Conservation (phyloP, 2,329 filamentous ascomycete genomes). For the Pleochaeta shiraiana region DNA sequence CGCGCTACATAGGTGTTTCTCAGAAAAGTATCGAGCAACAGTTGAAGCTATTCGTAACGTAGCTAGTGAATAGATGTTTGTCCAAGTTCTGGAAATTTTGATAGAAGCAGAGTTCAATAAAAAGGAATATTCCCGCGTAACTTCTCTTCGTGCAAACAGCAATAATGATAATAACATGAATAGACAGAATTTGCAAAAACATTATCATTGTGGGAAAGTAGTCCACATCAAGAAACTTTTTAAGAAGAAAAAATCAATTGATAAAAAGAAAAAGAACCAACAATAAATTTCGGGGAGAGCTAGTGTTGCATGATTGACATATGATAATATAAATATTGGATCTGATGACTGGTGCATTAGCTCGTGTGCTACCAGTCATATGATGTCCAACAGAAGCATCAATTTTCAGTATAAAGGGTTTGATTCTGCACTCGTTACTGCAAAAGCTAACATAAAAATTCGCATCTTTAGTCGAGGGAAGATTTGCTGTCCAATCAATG, state of each 20-base stretch:
- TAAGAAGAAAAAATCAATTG: not conserved
- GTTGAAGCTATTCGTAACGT: not conserved
- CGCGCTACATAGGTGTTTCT: not conserved
- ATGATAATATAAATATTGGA: not conserved
- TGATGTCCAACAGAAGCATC: not conserved
- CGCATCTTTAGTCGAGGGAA: not conserved
- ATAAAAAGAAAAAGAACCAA: not conserved
- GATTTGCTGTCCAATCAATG: constrained; percentile 1
- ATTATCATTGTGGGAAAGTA: not conserved
- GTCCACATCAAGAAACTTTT: not conserved
- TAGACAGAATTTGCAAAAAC: not conserved
- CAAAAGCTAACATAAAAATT: not conserved
- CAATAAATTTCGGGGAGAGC: not conserved
- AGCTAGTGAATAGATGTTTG: not conserved
- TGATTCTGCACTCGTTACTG: not conserved
- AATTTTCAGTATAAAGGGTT: not conserved
- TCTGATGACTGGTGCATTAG: not conserved
- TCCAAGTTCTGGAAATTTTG: not conserved
- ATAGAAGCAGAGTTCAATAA: not conserved
- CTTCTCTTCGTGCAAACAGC: not conserved
- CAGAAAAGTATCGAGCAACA: not conserved
- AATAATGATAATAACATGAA: not conserved
- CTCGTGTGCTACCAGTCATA: constrained; percentile 1
- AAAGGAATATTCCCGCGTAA: not conserved
- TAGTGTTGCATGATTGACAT: not conserved